These are phyloP conservation scores for Exophiala phaeomuriformis DNA, from an alignment of 2,329 filamentous ascomycete species.

Conservation along the genomic window DNA sequence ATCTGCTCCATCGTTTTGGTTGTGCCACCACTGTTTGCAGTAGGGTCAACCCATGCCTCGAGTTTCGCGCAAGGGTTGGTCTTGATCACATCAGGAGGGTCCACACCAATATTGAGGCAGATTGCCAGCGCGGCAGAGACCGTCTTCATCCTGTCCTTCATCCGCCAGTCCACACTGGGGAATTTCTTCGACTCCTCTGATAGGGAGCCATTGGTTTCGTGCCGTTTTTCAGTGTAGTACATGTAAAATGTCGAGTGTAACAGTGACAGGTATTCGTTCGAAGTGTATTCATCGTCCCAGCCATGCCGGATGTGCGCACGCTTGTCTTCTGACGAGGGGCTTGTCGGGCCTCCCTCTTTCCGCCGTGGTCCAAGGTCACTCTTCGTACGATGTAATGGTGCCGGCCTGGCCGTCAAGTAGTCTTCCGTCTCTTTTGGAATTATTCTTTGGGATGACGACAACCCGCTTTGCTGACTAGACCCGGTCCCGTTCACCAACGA, in stretches of 20 bases:
- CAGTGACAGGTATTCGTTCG: conserved; percentile 77
- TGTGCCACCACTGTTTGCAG: conserved; percentile 64
- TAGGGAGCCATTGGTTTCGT: conserved; percentile 86
- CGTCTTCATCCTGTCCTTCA: conserved; percentile 92
- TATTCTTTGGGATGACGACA: conserved; percentile 10
- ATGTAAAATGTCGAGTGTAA: conserved; percentile 96
- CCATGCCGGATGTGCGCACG: conserved; percentile 64
- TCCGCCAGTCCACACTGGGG: conserved; percentile 83
- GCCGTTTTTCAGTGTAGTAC: conserved; percentile 98
- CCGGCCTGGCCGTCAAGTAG: conserved; percentile 13
- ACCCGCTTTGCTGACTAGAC: conserved; percentile 11
- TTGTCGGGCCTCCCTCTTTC: conserved; percentile 32
- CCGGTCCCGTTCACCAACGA: conserved; percentile 5
- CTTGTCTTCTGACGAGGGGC: conserved; percentile 42
- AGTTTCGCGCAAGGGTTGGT: conserved; percentile 88
- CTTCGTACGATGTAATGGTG: conserved; percentile 43
- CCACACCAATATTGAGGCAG: conserved; percentile 94
- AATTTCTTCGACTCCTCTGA: conserved; percentile 50
- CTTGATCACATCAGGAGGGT: conserved; percentile 93
- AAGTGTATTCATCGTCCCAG: conserved; percentile 87
- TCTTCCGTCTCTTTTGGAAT: conserved; percentile 22
- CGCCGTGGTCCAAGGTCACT: conserved; percentile 46
- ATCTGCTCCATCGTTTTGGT: conserved; percentile 87
- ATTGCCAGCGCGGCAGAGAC: conserved; percentile 90
- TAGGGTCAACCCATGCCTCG: conserved; percentile 95